phyloP scores from a whole-genome alignment of 169 alveolate species.

The Eimeria maxima region DNA sequence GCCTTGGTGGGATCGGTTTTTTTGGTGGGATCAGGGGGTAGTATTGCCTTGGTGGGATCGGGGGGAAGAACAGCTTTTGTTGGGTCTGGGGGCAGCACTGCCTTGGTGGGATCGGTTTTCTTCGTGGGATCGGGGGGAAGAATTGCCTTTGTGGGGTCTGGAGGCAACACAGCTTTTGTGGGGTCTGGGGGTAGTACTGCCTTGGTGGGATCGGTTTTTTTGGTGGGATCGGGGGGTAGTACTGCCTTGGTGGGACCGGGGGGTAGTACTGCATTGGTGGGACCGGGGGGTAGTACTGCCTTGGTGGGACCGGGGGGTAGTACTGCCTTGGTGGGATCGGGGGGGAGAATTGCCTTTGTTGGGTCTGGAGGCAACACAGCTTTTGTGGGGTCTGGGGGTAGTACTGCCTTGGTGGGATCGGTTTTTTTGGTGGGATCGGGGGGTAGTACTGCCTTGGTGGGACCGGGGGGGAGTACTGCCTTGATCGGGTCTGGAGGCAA shows the following conservation, averaged over 20 bases:
- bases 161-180: conserved; percentile 6
- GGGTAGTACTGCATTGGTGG: conserved; percentile 40
- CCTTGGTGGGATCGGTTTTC: conserved; percentile 46
- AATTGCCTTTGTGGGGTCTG: not conserved
- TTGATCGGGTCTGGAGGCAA: conserved; percentile 44
- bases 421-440: conserved; percentile 43
- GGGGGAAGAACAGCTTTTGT: conserved; percentile 54
- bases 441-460: conserved; percentile 39
- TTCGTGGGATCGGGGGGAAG: conserved; percentile 65
- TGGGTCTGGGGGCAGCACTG: conserved; percentile 43
- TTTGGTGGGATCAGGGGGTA: conserved; percentile 47
- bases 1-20: conserved; percentile 51
- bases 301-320: conserved; percentile 50
- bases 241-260: conserved; percentile 59
- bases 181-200: conserved; percentile 50
- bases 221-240: conserved; percentile 48
- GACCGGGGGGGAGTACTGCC: conserved; percentile 49
- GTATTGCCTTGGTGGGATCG: conserved; percentile 47
- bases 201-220: conserved; percentile 39
- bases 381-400: conserved; percentile 32
- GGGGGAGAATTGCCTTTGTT: conserved; percentile 26
- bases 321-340: conserved; percentile 53
- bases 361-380: conserved; percentile 19
- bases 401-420: conserved; percentile 47
- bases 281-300: conserved; percentile 44